phyloP scores from a whole-genome alignment of 805 yeast species.

The Nakazawaea wyomingensis region DNA sequence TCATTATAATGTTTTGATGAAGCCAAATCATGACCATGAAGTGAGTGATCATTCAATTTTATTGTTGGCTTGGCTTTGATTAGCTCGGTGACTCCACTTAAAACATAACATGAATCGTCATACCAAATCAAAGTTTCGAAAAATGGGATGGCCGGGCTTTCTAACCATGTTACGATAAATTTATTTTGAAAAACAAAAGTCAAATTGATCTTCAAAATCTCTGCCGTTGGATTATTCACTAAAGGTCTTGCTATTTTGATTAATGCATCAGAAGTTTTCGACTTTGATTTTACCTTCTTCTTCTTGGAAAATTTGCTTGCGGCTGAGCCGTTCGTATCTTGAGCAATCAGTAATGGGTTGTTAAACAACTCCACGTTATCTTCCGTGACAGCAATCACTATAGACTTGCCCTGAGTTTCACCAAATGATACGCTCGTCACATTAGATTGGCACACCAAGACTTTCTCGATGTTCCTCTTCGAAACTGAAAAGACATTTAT shows the following conservation, averaged over 20 bases:
- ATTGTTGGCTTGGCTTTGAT: constrained; percentile 34
- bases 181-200: constrained; percentile 22
- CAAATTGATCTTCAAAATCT: constrained; percentile 21
- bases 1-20: constrained; percentile 55
- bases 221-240: constrained; percentile 24
- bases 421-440: constrained; percentile 41
- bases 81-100: constrained; percentile 24
- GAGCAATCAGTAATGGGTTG: constrained; percentile 36
- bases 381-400: constrained; percentile 61
- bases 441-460: constrained; percentile 68
- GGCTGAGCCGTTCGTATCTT: constrained; percentile 13
- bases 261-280: constrained; percentile 44
- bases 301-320: constrained; percentile 27
- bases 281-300: constrained; percentile 42
- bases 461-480: constrained; percentile 36
- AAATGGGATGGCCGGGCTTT: constrained; percentile 50
- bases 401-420: constrained; percentile 24
- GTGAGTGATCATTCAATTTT: constrained; percentile 35
- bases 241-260: constrained; percentile 45
- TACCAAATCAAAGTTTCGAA: constrained; percentile 54
- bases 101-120: constrained; percentile 18
- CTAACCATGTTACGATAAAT: constrained; percentile 54
- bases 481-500: constrained; percentile 60
- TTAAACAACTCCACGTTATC: constrained; percentile 63
- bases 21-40: constrained; percentile 47